Evolutionary conservation across 1,284 basidiomycete species (phyloP), one percentile per base, ranked within the genome.

Genomic region (Singerocomus inundabilis): DNA sequence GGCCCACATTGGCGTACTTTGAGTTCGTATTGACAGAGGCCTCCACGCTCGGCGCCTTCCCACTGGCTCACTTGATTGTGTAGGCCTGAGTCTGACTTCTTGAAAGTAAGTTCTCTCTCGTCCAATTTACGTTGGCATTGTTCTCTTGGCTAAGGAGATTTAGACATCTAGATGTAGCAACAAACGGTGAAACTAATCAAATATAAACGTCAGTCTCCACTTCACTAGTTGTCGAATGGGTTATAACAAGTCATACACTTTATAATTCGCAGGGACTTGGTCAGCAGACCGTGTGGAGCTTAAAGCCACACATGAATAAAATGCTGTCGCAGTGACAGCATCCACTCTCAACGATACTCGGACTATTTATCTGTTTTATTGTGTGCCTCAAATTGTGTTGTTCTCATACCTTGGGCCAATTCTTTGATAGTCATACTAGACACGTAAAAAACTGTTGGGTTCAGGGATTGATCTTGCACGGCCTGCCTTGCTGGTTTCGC

Each of bases 401-500:
- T 16, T 48, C 48, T 15, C 9, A 32, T 28, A 16, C 11, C 15
- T 21, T 18, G 9, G 10, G 12, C 34, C n/a, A 13, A 30, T 30
- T 11, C 15, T 25, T 32, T 18, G 11, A 42, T 11, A 12, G 3
- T 41, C 9, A 34, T 53, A 46, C 35, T 37, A 29, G 15, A 43
- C 33, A 49, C n/a, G 45, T 6, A 35, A 35, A 13, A 16, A 42
- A 11, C 4, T 28, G 9, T 15, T n/a, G 26, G 1, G 3, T 39
- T 49, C 21, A 65, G 34, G 69, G 59, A 9, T 58, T 61, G 28
- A 53, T 54, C 47, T 69, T 74, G n/a, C 25, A 74, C 64, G 0
- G 68, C 69, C 48, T 59, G 49, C 73, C 73, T 75, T 3, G 71
- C 63, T 13, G 69, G 61, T 30, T 73, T 61, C 10, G 65, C 58